phyloP scores from a whole-genome alignment of 306 rosid species.

The Pyrus bretschneideri region DNA sequence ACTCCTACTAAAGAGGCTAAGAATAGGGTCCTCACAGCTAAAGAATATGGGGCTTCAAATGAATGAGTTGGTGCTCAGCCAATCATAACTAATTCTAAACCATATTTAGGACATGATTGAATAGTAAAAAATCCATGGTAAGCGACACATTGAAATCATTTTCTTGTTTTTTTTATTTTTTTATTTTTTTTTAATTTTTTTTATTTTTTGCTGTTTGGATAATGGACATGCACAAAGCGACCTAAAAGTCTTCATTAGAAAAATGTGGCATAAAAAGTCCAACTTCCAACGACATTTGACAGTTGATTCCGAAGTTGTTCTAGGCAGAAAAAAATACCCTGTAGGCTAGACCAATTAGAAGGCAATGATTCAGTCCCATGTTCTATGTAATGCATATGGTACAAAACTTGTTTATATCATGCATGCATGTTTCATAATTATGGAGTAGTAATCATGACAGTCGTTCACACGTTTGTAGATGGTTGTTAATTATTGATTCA shows the following conservation, averaged over 20 bases:
- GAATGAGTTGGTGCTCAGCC: background rate
- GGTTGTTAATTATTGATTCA: background rate
- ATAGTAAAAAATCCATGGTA: background rate
- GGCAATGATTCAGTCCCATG: background rate
- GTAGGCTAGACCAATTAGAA: background rate
- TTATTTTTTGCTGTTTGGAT: background rate
- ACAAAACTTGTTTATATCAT: background rate
- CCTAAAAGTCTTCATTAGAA: background rate
- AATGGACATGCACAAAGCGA: background rate
- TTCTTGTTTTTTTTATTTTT: background rate
- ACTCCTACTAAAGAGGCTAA: background rate
- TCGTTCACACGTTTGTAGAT: no score
- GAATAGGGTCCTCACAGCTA: background rate
- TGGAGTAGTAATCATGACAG: no score
- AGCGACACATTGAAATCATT: background rate
- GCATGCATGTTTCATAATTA: background rate
- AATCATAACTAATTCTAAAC: background rate
- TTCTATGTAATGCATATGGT: background rate
- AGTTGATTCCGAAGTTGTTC: background rate
- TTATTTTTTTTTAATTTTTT: background rate
- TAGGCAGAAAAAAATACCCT: background rate
- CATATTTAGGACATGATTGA: background rate
- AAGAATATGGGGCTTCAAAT: background rate
- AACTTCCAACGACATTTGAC: background rate
- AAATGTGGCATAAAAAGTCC: background rate